phyloP scores from a whole-genome alignment of 1,139 yeast genomes.

The Candida sp. region DNA sequence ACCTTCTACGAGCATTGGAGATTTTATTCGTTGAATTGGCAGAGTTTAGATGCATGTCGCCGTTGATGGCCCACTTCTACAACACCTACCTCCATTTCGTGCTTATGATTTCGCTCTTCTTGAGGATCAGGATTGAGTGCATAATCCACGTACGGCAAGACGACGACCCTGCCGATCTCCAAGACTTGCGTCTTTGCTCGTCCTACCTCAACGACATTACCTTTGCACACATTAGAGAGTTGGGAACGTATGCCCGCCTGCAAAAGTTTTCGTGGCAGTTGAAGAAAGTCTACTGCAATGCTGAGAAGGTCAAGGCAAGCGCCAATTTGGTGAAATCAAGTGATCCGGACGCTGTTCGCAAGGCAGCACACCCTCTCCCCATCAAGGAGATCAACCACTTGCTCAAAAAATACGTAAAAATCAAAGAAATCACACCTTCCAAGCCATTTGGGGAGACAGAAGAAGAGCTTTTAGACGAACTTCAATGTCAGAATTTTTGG shows the following conservation, averaged over 20 bases:
- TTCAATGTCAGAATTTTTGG: slow-evolving; percentile 13
- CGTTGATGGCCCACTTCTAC: slow-evolving; percentile 15
- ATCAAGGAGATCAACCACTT: slow-evolving; percentile 2
- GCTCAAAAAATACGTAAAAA: not conserved
- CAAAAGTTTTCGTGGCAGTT: slow-evolving; percentile 9
- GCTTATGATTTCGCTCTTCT: slow-evolving; percentile 5
- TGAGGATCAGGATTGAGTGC: slow-evolving; percentile 10
- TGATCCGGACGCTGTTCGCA: slow-evolving; percentile 2
- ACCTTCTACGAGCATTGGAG: slow-evolving; percentile 24
- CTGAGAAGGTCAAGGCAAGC: slow-evolving; percentile 4
- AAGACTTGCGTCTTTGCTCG: not conserved
- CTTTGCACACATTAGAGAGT: not conserved
- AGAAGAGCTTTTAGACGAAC: slow-evolving; percentile 10
- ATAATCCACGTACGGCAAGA: slow-evolving; percentile 2
- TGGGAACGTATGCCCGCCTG: not conserved
- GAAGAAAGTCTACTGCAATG: slow-evolving; percentile 7
- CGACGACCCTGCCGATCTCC: not conserved
- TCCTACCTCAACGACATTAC: not conserved
- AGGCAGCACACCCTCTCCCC: slow-evolving; percentile 4
- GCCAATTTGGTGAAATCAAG: not conserved
- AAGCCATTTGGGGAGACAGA: slow-evolving; percentile 3
- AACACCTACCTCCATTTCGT: slow-evolving; percentile 16
- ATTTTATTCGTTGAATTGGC: slow-evolving; percentile 23
- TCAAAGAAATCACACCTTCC: not conserved
- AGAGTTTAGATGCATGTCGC: slow-evolving; percentile 15